Evolutionary conservation across 1,139 yeast genomes (phyloP), one percentile per base, ranked within the genome.

Genomic region (Yamadazyma triangularis): DNA sequence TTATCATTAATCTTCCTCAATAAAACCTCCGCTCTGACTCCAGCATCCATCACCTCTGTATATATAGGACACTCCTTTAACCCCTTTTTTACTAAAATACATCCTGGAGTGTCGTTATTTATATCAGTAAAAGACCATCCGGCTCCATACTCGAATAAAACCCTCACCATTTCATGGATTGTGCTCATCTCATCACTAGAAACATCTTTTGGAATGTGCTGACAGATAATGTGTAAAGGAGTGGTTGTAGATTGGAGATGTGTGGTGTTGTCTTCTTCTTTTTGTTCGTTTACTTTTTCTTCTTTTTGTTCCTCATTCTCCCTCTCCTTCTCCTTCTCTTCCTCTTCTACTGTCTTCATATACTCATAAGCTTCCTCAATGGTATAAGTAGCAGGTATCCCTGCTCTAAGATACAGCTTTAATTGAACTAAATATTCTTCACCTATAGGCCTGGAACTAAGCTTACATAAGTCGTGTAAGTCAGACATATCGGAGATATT

Each of bases 1-100:
- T 64, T 73, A 39, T 81, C 89, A 34, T 74, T 68, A 29, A 89
- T 71, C 45, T 82, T 81, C 39, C 96, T 66, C 40, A 89, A 64
- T 21, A 89, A 61, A 23, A 89, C 64, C 51, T 89, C 97, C 0
- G 96, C 94, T 36, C 95, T 68, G 2, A 87, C 91, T 23, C 97
- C 97, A 2, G 96, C 96, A 36, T 76, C 80, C 2, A 89, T 85
- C 26, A 88, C 64, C 39, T 72, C 67, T 8, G 62, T 49, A 40
- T 64, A 68, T 36, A 84, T 70, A 0, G 64, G 65, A 0, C 61
- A 55, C 4, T 56, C 52, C 32, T 62, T 56, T 33, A 78, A 57
- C 2, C 70, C 71, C 33, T 77, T 64, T 36, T 71, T 72, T 33
- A 70, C 64, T 40, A 75, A 63, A 29, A 81, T 67, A 54, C 91